Evolutionary conservation across 1,139 yeast species (phyloP), one percentile per base, ranked within the genome.

Genomic region (Magnusiomyces tetraspermus): DNA sequence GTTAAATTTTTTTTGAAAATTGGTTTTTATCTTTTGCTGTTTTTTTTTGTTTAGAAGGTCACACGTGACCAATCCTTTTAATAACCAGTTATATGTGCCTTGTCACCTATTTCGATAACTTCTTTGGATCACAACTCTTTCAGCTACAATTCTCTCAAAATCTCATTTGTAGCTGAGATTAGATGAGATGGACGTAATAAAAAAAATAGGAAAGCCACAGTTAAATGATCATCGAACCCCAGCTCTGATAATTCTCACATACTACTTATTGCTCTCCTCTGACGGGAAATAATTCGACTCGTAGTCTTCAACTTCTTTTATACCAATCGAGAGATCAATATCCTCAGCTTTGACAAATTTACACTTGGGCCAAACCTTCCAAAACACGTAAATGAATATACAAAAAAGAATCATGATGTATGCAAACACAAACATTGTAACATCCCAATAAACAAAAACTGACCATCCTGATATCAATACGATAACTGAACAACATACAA

Each of bases 321-420:
- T 62, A 1, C 85, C 86, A 1, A 77, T 68, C 4, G 65, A 57
- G 46, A 83, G 69, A 62, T 83, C 87, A 31, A 82, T 79, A 15
- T 78, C 79, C 19, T 60, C 59, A 1, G 85, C 75, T 43, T 71
- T 69, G 49, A 66, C 70, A 71, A 80, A 73, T 59, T 74, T 77
- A 50, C 82, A 78, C 53, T 74, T 71, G 63, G 72, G 75, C n/a
- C 81, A 40, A 3, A 77, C 44, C 63, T 85, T 85, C 76, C 83
- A 83, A 21, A 67, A 68, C 11, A 82, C 57, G 58, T 75, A 84
- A 21, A 85, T 71, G 1, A 67, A 79, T 51, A 83, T 65, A 61
- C 82, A 81, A 48, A 85, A 69, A 55, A 83, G 83, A 28, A 85
- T 74, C 80, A 84, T 79, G 58, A 85, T 67, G 63, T 85, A 85